A percentile compares a stretch with the other conserved stretches of the same genome.
Conservation (phyloP, 768 basidiomycete species). For the Auricularia heimuer region DNA sequence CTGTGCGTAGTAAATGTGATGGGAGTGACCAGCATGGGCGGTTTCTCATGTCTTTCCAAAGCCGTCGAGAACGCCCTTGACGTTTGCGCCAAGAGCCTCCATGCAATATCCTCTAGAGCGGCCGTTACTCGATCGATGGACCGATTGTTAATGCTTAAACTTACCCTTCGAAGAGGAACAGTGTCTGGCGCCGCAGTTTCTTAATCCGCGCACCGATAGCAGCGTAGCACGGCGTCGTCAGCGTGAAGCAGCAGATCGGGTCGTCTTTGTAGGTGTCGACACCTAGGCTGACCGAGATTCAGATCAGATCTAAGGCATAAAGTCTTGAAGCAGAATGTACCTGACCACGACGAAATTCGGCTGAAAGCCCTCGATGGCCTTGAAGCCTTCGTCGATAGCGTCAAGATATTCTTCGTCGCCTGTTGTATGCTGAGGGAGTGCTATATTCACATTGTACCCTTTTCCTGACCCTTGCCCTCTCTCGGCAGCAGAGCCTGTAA, state of each 20-base stretch:
- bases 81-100: slow-evolving; percentile 19
- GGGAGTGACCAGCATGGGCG: too few species aligned
- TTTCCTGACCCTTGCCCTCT: slow-evolving; percentile 17
- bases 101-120: slow-evolving; percentile 21
- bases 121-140: not conserved
- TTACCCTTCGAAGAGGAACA: slow-evolving; percentile 29
- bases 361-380: slow-evolving; percentile 13
- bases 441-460: slow-evolving; percentile 21
- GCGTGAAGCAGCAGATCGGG: slow-evolving; percentile 22
- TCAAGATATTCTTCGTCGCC: slow-evolving; percentile 19
- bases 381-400: slow-evolving; percentile 13
- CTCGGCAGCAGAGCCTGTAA: slow-evolving; percentile 21
- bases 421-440: slow-evolving; percentile 19
- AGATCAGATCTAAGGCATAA: not conserved
- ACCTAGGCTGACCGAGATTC: slow-evolving; percentile 17
- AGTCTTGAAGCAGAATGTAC: slow-evolving; percentile 6
- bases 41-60: slow-evolving; percentile 7
- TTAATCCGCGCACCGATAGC: slow-evolving; percentile 18
- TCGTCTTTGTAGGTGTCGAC: slow-evolving; percentile 26
- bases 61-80: slow-evolving; percentile 19
- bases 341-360: slow-evolving; percentile 22
- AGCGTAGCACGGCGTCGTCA: slow-evolving; percentile 19
- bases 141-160: slow-evolving; percentile 1
- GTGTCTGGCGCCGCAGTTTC: slow-evolving; percentile 12
- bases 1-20: too few species aligned